Conservation (phyloP, 108 stramenopile genomes). For the Nitzschia inconspicua region DNA sequence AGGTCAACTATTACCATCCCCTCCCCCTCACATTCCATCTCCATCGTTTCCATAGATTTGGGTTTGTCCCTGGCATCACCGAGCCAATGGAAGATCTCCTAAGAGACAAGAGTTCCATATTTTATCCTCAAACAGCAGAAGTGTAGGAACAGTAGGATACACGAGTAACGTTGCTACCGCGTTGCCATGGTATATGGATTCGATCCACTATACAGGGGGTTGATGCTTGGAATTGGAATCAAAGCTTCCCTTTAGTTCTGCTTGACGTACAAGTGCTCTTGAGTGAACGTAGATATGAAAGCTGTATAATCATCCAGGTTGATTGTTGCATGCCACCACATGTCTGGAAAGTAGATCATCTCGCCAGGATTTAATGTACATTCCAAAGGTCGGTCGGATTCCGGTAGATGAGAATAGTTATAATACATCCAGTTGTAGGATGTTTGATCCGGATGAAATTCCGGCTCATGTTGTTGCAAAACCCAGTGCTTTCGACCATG, state of each 20-base stretch:
- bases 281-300: constrained; percentile 88
- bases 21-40: neutral
- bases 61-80: constrained; percentile 72
- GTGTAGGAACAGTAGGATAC: too few species aligned
- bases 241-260: too few species aligned
- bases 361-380: constrained; percentile 80
- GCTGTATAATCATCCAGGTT: constrained; percentile 86
- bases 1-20: neutral
- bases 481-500: constrained; percentile 79
- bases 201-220: too few species aligned
- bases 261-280: constrained; percentile 56
- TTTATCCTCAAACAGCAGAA: constrained; percentile 56
- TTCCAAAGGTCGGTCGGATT: constrained; percentile 50
- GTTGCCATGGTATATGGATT: too few species aligned
- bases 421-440: constrained; percentile 85
- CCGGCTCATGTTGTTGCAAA: constrained; percentile 47
- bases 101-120: constrained; percentile 53
- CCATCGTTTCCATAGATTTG: constrained; percentile 36
- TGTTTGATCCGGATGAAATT: constrained; percentile 65
- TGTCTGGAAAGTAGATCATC: constrained; percentile 80
- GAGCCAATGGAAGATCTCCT: constrained; percentile 57
- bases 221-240: too few species aligned
- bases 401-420: constrained; percentile 27
- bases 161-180: too few species aligned
- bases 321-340: constrained; percentile 89